phyloP scores from a whole-genome alignment of 257 asterid genomes.

The Verbena officinalis region DNA sequence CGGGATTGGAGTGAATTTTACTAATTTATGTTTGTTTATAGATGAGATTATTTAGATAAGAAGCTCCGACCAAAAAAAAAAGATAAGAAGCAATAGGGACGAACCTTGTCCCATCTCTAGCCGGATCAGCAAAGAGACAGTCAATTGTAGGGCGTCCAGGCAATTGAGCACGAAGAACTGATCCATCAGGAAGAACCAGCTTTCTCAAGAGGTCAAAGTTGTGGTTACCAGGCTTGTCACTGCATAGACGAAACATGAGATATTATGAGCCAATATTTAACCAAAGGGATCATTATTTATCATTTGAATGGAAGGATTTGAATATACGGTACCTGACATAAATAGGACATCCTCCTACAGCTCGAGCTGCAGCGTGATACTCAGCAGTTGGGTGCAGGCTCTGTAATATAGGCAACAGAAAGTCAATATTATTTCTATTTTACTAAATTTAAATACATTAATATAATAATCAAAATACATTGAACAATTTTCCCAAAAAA shows the following conservation, averaged over 20 bases:
- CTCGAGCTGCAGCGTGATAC: slow-evolving; percentile 98
- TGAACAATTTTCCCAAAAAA: too few relatives aligned
- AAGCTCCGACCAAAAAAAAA: background rate
- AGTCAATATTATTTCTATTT: background rate
- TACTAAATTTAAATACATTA: background rate
- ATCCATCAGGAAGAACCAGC: slow-evolving; percentile 92
- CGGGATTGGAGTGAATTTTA: slow-evolving; percentile 40
- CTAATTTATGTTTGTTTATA: background rate
- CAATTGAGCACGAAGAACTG: slow-evolving; percentile 82
- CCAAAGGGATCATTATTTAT: background rate
- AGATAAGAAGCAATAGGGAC: slow-evolving; percentile 6
- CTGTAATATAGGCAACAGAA: slow-evolving; percentile 42
- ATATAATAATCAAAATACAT: too few relatives aligned
- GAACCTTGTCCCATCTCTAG: slow-evolving; percentile 90
- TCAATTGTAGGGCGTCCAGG: slow-evolving; percentile 94
- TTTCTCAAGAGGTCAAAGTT: slow-evolving; percentile 85
- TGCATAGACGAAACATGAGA: slow-evolving; percentile 27
- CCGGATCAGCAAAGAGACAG: slow-evolving; percentile 88
- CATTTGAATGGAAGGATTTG: background rate
- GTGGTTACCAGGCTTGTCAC: slow-evolving; percentile 94
- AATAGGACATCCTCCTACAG: slow-evolving; percentile 72
- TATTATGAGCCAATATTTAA: background rate
- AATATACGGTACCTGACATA: slow-evolving; percentile 68
- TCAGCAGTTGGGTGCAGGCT: slow-evolving; percentile 93
- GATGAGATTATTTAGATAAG: background rate